These are phyloP conservation scores for Ambrosia trifida DNA, from an alignment of 129 eudicot genomes.

Conservation along the genomic window DNA sequence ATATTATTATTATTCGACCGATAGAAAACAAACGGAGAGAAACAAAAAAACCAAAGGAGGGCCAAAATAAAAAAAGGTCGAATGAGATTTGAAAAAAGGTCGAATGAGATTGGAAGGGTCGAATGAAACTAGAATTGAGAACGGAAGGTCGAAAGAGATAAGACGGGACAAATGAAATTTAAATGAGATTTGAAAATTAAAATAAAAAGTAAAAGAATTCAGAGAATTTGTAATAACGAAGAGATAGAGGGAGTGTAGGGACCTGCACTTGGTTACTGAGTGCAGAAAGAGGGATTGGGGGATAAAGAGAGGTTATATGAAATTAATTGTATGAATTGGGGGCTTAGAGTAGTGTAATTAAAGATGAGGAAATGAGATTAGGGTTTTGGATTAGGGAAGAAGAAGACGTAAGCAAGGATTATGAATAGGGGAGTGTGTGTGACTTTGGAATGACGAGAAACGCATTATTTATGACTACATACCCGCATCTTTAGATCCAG, in stretches of 20 bases:
- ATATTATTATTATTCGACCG: too few species aligned
- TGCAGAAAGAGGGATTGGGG: constrained; percentile 1
- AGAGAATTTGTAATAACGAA: background rate
- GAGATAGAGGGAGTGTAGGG: constrained; percentile 1
- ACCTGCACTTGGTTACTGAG: constrained; percentile 15
- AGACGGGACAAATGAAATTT: too few species aligned
- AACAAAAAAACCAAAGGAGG: too few species aligned
- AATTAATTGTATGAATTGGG: background rate
- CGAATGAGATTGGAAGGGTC: too few species aligned
- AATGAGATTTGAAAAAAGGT: too few species aligned
- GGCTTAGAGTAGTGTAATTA: background rate
- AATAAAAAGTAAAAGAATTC: background rate
- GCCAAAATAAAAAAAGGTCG: too few species aligned
- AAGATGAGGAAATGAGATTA: constrained; percentile 7
- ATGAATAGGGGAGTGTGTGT: too few species aligned
- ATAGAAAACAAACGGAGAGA: too few species aligned
- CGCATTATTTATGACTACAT: background rate
- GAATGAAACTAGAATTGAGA: too few species aligned
- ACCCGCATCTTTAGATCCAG: constrained; percentile 75
- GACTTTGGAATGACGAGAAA: too few species aligned
- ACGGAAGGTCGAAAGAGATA: too few species aligned
- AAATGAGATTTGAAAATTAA: too few species aligned
- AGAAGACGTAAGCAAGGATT: background rate
- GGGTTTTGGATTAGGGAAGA: constrained; percentile 23
- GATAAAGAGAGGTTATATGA: background rate